These are phyloP conservation scores for Cerioporus squamosus DNA, from an alignment of 1,284 basidiomycete species.

Conservation along the genomic window DNA sequence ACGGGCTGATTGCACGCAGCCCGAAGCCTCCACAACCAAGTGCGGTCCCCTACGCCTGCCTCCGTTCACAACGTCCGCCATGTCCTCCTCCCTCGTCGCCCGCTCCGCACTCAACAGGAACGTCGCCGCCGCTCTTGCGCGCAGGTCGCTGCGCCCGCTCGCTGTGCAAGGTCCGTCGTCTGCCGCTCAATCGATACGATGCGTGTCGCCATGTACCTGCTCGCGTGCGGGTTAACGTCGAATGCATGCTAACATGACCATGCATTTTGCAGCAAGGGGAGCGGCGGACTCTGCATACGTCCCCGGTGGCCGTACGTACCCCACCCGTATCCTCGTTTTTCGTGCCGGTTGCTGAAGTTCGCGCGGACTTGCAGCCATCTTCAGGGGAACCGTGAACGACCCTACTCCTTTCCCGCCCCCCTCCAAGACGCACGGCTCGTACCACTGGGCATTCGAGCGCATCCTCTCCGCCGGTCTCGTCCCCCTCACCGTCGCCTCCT, in stretches of 20 bases:
- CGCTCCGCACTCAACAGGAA: constrained; percentile 53
- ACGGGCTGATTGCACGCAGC: constrained; percentile 14
- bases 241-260: neutral
- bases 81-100: constrained; percentile 55
- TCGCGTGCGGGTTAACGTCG: constrained; percentile 1
- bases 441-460: constrained; percentile 99
- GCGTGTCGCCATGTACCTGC: no score
- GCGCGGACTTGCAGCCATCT: constrained; percentile 66
- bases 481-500: constrained; percentile 85
- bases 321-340: neutral
- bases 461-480: constrained; percentile 87
- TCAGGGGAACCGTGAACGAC: constrained; percentile 96
- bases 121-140: constrained; percentile 43
- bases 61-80: constrained; percentile 37
- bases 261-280: constrained; percentile 25
- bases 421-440: constrained; percentile 85
- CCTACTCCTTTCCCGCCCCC: constrained; percentile 88
- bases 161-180: constrained; percentile 35
- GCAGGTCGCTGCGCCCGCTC: constrained; percentile 42
- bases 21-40: constrained; percentile 8
- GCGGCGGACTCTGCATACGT: constrained; percentile 49
- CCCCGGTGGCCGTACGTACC: constrained; percentile 70
- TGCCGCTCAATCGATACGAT: no score
- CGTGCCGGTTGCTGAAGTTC: neutral
- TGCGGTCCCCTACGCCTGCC: neutral